Evolutionary conservation across 192 early-diverging fungal genomes (phyloP).

Genomic region (Linnemannia schmuckeri): DNA sequence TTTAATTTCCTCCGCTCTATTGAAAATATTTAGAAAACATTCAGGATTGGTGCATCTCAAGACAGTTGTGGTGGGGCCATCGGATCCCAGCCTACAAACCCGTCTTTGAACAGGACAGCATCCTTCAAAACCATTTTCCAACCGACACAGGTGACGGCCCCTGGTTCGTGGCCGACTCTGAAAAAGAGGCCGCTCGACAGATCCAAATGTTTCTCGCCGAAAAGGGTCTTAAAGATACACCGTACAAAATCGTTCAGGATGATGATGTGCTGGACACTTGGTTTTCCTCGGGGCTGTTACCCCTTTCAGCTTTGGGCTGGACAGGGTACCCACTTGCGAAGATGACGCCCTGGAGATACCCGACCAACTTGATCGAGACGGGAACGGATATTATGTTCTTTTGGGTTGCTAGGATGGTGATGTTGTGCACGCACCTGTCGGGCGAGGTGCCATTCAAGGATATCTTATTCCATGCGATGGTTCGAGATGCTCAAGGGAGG

Average conservation of each 20-base stretch:
- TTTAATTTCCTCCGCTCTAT: neutral
- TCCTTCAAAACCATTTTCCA: neutral
- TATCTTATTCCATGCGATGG: conserved; percentile 96
- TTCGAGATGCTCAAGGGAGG: conserved; percentile 86
- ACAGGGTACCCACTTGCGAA: conserved; percentile 51
- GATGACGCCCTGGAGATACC: conserved; percentile 74
- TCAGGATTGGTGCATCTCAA: conserved; percentile 98
- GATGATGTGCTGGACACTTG: conserved; percentile 98
- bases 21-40: conserved; percentile 64
- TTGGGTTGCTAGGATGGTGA: conserved; percentile 98
- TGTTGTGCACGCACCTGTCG: conserved; percentile 91
- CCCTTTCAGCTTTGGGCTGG: conserved; percentile 78
- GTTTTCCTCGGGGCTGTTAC: conserved; percentile 96
- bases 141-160: conserved; percentile 57
- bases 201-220: conserved; percentile 64
- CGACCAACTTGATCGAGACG: conserved; percentile 90
- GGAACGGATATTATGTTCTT: conserved; percentile 98
- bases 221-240: conserved; percentile 51
- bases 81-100: conserved; percentile 92
- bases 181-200: conserved; percentile 69
- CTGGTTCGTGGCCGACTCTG: conserved; percentile 77
- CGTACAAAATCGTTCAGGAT: conserved; percentile 73
- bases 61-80: conserved; percentile 99
- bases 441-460: conserved; percentile 86
- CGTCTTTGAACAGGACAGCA: conserved; percentile 56